Evolutionary conservation across 2,329 filamentous ascomycete species (phyloP).

Genomic region (Pseudogymnoascus sp.): DNA sequence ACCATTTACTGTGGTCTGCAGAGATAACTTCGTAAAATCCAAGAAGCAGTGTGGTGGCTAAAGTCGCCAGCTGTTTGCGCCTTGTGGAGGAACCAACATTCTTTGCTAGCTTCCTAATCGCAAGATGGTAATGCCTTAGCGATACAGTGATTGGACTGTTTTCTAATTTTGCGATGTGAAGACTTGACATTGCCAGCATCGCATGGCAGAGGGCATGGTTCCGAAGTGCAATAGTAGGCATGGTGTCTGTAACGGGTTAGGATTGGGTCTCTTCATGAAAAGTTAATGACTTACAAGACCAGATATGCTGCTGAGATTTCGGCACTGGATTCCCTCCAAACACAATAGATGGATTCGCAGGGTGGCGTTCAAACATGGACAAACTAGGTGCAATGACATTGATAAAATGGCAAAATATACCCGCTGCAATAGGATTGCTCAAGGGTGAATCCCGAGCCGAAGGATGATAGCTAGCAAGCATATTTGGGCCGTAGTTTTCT

Average conservation of each 20-base stretch:
- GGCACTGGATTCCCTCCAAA: conserved; percentile 54
- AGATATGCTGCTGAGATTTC: conserved; percentile 54
- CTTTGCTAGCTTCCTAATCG: conserved; percentile 67
- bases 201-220: conserved; percentile 85
- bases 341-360: conserved; percentile 60
- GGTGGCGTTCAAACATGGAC: conserved; percentile 79
- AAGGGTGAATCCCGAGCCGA: conserved; percentile 61
- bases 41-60: conserved; percentile 81
- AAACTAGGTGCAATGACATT: conserved; percentile 79
- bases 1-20: conserved; percentile 93
- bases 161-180: conserved; percentile 82
- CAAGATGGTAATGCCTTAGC: conserved; percentile 84
- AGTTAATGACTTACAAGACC: conserved; percentile 45
- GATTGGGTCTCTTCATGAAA: conserved; percentile 14
- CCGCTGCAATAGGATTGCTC: conserved; percentile 68
- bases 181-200: conserved; percentile 75
- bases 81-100: conserved; percentile 62
- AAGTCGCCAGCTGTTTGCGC: conserved; percentile 66
- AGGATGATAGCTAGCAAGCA: conserved; percentile 58
- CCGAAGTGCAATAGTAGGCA: conserved; percentile 74
- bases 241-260: conserved; percentile 48
- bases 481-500: conserved; percentile 32
- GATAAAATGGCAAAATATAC: conserved; percentile 86
- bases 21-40: conserved; percentile 93
- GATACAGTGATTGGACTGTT: conserved; percentile 67